Evolutionary conservation across 768 basidiomycete genomes (phyloP), one percentile per base, ranked within the genome.

Genomic region (Auriculariales sp.): DNA sequence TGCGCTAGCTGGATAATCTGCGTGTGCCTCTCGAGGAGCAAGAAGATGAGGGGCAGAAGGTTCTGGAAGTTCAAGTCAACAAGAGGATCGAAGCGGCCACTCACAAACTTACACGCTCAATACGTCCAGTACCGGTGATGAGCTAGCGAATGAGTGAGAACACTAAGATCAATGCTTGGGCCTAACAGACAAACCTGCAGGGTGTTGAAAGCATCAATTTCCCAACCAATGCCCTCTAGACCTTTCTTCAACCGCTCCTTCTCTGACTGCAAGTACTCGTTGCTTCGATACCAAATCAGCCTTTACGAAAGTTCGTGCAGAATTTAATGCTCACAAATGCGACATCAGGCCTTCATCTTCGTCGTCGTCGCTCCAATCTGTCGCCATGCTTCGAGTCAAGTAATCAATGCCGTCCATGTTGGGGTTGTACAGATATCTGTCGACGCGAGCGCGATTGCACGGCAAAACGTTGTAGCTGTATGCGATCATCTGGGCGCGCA

Each of bases 11-110:
- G 19, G 4, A 70, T 53, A 19, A 66, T 61, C 32, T 64, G 56
- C 28, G 65, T 55, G 54, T 69, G 64, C 28, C 64, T 58, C 42
- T 60, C 55, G 28, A 67, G 53, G 0, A 68, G 54, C 1, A 70
- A 59, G 47, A 63, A 65, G 1, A 69, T 49, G 19, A 69, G 53
- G 0, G 68, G 67, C 3, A 67, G 57, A 7, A 68, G 35, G 48
- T 61, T 62, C 67, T 69, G 25, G n/a, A 33, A 56, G 28, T 27
- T 10, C 35, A 11, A 28, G 22, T 17, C 24, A 47, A 17, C 11
- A 11, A 25, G 27, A 10, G 5, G 3, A 6, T 28, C 32, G 24
- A 17, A 33, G 9, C 10, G 19, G 36, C 19, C 29, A 4, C 35
- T 11, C 0, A 25, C 22, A n/a, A 28, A 52, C 61, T 29, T 28